These are phyloP conservation scores for Penicillium sp. DNA, from an alignment of 2,329 filamentous ascomycete species.

Conservation along the genomic window DNA sequence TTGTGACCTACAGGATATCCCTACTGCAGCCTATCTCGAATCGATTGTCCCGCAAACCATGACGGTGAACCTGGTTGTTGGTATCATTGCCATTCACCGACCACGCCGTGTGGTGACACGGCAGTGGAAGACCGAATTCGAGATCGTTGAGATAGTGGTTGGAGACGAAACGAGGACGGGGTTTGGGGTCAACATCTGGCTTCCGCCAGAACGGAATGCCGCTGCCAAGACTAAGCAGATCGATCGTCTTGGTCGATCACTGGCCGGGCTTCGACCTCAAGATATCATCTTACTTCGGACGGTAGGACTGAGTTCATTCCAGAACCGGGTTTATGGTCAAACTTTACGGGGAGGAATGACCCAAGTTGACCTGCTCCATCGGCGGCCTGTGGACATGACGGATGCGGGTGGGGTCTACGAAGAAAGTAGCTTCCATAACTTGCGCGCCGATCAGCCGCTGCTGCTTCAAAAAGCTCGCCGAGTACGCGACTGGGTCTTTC, in stretches of 20 bases:
- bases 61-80: constrained; percentile 80
- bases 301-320: constrained; percentile 76
- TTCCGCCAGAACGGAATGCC: constrained; percentile 49
- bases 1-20: constrained; percentile 71
- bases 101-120: constrained; percentile 69
- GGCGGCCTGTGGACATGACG: constrained; percentile 56
- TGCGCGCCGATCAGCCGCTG: constrained; percentile 54
- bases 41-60: constrained; percentile 78
- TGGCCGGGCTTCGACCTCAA: constrained; percentile 62
- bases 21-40: constrained; percentile 66
- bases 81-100: constrained; percentile 72
- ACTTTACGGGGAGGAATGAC: constrained; percentile 75
- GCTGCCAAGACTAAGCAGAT: constrained; percentile 20
- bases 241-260: constrained; percentile 44
- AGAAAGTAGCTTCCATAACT: constrained; percentile 29
- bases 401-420: constrained; percentile 63
- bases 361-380: constrained; percentile 68
- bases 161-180: constrained; percentile 83
- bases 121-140: constrained; percentile 56
- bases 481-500: constrained; percentile 75
- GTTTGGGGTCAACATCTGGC: constrained; percentile 85
- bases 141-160: constrained; percentile 76
- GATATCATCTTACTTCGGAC: constrained; percentile 82
- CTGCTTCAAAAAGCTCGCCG: constrained; percentile 66
- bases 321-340: constrained; percentile 79